These are phyloP conservation scores for Chlamydomonas eustigma DNA, from an alignment of 139 green algal species.

Conservation along the genomic window DNA sequence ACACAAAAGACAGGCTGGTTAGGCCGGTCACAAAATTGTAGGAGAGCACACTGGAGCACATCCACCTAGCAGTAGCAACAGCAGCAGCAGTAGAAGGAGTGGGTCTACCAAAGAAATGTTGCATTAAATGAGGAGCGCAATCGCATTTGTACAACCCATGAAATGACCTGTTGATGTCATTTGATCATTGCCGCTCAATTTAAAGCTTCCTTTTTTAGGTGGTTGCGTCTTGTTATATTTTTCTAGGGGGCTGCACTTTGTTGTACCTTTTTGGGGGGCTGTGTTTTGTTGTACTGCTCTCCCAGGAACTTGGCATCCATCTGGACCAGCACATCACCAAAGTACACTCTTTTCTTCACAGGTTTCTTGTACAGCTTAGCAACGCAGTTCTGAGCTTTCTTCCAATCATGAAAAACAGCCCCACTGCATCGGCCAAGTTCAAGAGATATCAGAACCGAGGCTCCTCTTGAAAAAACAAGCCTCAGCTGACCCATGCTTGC, in stretches of 20 bases:
- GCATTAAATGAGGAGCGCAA: background rate
- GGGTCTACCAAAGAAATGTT: background rate
- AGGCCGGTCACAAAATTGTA: slow-evolving; percentile 24
- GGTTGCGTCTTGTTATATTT: too few relatives aligned
- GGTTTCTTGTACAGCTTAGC: slow-evolving; percentile 37
- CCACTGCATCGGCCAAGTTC: background rate
- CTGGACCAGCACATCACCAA: slow-evolving; percentile 38
- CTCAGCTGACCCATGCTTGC: too few relatives aligned
- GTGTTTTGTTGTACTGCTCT: slow-evolving; percentile 41
- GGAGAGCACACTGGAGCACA: slow-evolving; percentile 29
- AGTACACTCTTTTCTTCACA: slow-evolving; percentile 29
- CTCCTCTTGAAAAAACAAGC: background rate
- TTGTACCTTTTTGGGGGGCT: slow-evolving; percentile 46
- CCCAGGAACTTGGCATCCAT: slow-evolving; percentile 53
- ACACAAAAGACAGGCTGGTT: slow-evolving; percentile 30
- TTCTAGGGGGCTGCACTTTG: too few relatives aligned
- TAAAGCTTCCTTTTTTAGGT: too few relatives aligned
- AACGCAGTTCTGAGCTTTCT: slow-evolving; percentile 18
- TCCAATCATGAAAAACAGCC: slow-evolving; percentile 15
- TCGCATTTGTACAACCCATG: too few relatives aligned
- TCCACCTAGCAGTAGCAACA: slow-evolving; percentile 18
- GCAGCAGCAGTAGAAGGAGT: background rate
- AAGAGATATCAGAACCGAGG: background rate
- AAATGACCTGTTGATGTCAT: too few relatives aligned
- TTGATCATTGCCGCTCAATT: too few relatives aligned